phyloP scores from a whole-genome alignment of 108 stramenopile species.

The Cylindrotheca fusiformis region DNA sequence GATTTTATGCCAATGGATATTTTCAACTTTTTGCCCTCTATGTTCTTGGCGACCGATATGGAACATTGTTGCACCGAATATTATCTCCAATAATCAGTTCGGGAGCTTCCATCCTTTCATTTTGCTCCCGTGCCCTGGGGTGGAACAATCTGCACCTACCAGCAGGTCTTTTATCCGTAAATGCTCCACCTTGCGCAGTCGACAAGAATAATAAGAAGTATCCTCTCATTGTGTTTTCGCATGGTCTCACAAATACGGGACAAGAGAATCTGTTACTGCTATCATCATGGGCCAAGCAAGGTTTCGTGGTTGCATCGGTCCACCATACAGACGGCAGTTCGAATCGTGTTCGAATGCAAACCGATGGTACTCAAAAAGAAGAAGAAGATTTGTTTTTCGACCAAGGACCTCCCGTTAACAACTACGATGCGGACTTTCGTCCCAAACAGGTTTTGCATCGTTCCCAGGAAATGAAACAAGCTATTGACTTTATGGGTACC shows the following conservation, averaged over 20 bases:
- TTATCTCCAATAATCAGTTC: neutral
- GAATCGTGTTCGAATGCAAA: conserved; percentile 29
- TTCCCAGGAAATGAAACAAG: conserved; percentile 36
- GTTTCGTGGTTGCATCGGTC: conserved; percentile 46
- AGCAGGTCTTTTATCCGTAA: conserved; percentile 1
- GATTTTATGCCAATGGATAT: conserved; percentile 14
- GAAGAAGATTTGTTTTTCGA: conserved; percentile 30
- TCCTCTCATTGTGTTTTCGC: conserved; percentile 53
- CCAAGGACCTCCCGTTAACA: conserved; percentile 25
- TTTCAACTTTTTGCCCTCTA: too few species aligned
- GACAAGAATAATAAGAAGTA: conserved; percentile 8
- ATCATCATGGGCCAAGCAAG: conserved; percentile 45
- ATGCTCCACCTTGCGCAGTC: neutral
- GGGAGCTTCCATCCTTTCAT: neutral
- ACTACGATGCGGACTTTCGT: conserved; percentile 43
- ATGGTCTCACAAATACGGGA: conserved; percentile 60
- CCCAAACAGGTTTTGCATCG: conserved; percentile 40
- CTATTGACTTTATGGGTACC: conserved; percentile 18
- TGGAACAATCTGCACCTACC: conserved; percentile 1
- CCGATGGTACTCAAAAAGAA: neutral
- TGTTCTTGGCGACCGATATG: neutral
- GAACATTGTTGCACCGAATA: neutral
- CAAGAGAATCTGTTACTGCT: conserved; percentile 51
- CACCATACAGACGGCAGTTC: conserved; percentile 63
- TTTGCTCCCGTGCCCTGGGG: conserved; percentile 5